Conservation (phyloP, 805 yeast species). For the Zygoascus biomembranicola region DNA sequence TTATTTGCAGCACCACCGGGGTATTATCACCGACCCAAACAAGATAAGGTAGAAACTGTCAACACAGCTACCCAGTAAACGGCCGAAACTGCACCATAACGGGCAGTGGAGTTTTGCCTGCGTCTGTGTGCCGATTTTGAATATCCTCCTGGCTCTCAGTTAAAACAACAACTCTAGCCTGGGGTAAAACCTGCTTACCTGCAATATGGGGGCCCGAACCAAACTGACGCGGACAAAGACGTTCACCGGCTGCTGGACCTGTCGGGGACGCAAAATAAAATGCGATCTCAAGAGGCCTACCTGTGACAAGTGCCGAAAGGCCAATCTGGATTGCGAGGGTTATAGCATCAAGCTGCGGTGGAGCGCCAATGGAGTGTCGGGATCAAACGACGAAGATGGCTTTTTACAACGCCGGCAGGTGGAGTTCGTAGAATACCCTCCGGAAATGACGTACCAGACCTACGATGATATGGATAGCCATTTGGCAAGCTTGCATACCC, state of each 20-base stretch:
- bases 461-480: slow-evolving; percentile 80
- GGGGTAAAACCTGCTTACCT: too few species aligned
- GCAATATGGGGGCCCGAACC: neutral
- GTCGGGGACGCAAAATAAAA: slow-evolving; percentile 69
- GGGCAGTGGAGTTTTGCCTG: too few species aligned
- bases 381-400: slow-evolving; percentile 32
- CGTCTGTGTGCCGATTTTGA: too few species aligned
- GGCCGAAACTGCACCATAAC: too few species aligned
- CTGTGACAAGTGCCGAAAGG: slow-evolving; percentile 62
- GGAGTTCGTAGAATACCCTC: slow-evolving; percentile 59
- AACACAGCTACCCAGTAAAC: too few species aligned
- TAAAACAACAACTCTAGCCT: too few species aligned
- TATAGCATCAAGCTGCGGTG: slow-evolving; percentile 76
- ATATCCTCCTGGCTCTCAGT: too few species aligned
- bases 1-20: too few species aligned
- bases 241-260: slow-evolving; percentile 84
- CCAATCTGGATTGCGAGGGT: slow-evolving; percentile 68
- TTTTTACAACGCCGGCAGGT: slow-evolving; percentile 47
- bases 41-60: too few species aligned
- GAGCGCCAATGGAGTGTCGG: slow-evolving; percentile 31
- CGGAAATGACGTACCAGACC: slow-evolving; percentile 47
- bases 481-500: slow-evolving; percentile 45
- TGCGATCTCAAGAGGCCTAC: slow-evolving; percentile 68
- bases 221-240: slow-evolving; percentile 48
- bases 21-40: too few species aligned